Evolutionary conservation across 140 eudicot genomes (phyloP), one percentile per base, ranked within the genome.

Genomic region (Stevia rebaudiana): DNA sequence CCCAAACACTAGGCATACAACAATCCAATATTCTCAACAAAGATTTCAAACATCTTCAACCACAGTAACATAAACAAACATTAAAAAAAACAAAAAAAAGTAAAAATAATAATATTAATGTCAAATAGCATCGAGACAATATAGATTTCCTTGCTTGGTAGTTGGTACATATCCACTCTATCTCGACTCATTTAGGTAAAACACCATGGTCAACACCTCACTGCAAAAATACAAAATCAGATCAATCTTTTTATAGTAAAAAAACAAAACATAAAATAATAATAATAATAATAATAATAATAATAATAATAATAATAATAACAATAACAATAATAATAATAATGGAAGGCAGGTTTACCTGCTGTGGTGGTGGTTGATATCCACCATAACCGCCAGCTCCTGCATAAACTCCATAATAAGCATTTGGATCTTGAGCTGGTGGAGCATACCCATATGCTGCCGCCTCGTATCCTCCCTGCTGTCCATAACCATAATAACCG

Each of bases 401-500:
- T 6, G 89, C 83, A 65, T 88, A 88, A 36, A 74, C 84, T 40
- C 92, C 96, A 61, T 92, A 92, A 61, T 92, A 92, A 68, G 83
- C 83, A 52, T 76, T 92, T 3, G 99, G 96, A 73, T 92, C 99
- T 72, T 88, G 99, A 61, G 99, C 74, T 1, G 81, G 94, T 33
- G 83, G 94, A 3, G 95, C 95, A 76, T 85, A 88, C 28, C 95
- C 95, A 55, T 92, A 88, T 5, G 79, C 85, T 5, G 80, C 85
- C 57, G 80, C 85, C 57, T 85, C 96, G 9, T 85, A 81, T 19
- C 99, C 99, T 66, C n/a, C n/a, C n/a, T n/a, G n/a, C n/a, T 88
- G 99, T 1, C 88, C 59, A 63, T 92, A 92, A 23, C 99, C 97
- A 76, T 92, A 88, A 64, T 88, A 85, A 1, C 68, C 74, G 40